Evolutionary conservation across 2,329 filamentous ascomycete genomes (phyloP).

Genomic region (Colletotrichum viniferum): DNA sequence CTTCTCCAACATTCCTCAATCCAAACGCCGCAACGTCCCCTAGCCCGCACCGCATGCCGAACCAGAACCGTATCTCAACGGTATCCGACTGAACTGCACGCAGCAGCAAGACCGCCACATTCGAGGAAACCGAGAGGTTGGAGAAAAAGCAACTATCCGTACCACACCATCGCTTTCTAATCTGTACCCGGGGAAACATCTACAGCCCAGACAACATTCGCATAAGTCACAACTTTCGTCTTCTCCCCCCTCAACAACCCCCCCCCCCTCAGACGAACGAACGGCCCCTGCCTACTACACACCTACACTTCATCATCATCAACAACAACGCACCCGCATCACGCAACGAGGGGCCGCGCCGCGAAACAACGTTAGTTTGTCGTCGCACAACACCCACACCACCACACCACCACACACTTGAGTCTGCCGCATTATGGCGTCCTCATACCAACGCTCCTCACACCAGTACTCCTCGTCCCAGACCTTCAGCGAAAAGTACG

Average conservation of each 20-base stretch:
- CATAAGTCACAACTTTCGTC: constrained; percentile 14
- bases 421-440: constrained; percentile 47
- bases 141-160: background rate
- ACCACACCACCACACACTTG: background rate
- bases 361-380: background rate
- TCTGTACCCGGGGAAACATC: background rate
- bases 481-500: constrained; percentile 44
- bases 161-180: background rate
- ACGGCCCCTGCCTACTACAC: background rate
- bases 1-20: constrained; percentile 18
- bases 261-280: background rate
- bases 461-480: constrained; percentile 41
- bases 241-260: constrained; percentile 8
- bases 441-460: constrained; percentile 57
- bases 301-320: background rate
- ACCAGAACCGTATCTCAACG: constrained; percentile 3
- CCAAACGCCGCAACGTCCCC: constrained; percentile 10
- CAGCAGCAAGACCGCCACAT: background rate
- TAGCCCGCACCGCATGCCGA: background rate
- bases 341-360: constrained; percentile 6
- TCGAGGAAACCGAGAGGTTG: background rate
- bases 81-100: constrained; percentile 7
- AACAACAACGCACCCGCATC: background rate
- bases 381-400: background rate
- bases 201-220: constrained; percentile 7